These are phyloP conservation scores for Pleurotus pulmonarius DNA, from an alignment of 768 basidiomycete species.

Conservation along the genomic window DNA sequence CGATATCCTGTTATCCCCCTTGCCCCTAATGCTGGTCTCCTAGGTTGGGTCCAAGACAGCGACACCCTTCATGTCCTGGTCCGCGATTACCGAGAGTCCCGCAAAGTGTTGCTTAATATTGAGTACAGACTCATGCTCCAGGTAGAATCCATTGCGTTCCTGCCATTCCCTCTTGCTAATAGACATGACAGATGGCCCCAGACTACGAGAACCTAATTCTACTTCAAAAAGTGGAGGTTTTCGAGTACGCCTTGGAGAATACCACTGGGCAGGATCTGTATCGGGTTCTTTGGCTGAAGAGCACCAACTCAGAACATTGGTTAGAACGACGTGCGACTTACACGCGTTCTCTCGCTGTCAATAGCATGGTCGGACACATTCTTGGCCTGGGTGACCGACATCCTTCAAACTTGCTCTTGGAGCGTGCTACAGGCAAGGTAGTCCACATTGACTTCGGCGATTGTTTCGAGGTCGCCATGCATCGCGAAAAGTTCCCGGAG, in stretches of 20 bases:
- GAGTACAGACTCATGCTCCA: slow-evolving; percentile 99
- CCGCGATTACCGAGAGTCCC: slow-evolving; percentile 91
- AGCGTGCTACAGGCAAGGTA: slow-evolving; percentile 88
- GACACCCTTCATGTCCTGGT: slow-evolving; percentile 96
- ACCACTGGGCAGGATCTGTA: slow-evolving; percentile 98
- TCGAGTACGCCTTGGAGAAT: slow-evolving; percentile 97
- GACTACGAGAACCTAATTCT: slow-evolving; percentile 94
- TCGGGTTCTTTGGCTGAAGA: slow-evolving; percentile 94
- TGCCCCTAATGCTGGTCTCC: slow-evolving; percentile 90
- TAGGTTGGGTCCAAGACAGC: slow-evolving; percentile 95
- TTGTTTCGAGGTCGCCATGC: slow-evolving; percentile 98
- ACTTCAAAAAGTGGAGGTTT: slow-evolving; percentile 98
- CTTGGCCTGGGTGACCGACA: slow-evolving; percentile 97
- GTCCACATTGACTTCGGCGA: slow-evolving; percentile 98
- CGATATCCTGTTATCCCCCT: slow-evolving; percentile 90
- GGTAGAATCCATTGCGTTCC: slow-evolving; percentile 35
- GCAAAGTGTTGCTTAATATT: slow-evolving; percentile 95
- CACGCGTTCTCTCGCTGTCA: slow-evolving; percentile 92
- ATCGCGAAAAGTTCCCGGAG: slow-evolving; percentile 98
- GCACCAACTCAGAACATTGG: slow-evolving; percentile 95
- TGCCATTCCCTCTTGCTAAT: slow-evolving; percentile 9
- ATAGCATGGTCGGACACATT: slow-evolving; percentile 98
- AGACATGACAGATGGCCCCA: slow-evolving; percentile 83
- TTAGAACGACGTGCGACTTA: slow-evolving; percentile 94
- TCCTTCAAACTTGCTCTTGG: slow-evolving; percentile 91